Evolutionary conservation across 164 flowering plant genomes (phyloP), one percentile per base, ranked within the genome.

Genomic region (Vitis labrusca): DNA sequence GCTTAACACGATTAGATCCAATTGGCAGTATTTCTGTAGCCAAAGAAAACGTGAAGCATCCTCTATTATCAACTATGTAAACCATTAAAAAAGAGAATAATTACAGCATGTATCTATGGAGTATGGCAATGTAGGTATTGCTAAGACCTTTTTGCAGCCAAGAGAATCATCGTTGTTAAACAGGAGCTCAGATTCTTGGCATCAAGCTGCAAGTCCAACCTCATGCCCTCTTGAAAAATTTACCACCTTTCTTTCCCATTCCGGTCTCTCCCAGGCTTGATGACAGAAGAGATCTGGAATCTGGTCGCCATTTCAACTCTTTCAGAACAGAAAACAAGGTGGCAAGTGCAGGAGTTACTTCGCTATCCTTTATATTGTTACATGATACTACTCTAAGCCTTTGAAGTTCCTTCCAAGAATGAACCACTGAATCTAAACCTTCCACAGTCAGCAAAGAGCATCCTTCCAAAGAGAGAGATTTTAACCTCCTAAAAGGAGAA

Each of bases 221-320:
- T 81, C 84, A 76, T 59, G 72, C 79, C 81, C 79, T 82, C 76
- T 84, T 88, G 81, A 90, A 86, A 74, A 84, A 85, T 76, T 76
- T 88, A 72, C 83, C 76, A 32, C 92, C 91, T 80, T 78, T 85
- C 69, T 78, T 83, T 69, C 92, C 85, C 62, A 89, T 76, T 64
- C 85, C 89, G 29, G 86, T 83, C 44, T 88, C 97, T 10, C 63
- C 81, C 64, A 92, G 90, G 74, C 78, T 68, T 58, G 91, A 80
- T 57, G 85, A 79, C 49, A 93, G 87, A 65, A 85, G 82, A 61
- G 97, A 89, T 76, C 79, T 86, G 54, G 89, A 77, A 74, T 91
- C 99, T 50, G 98, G 96, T 48, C 86, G 79, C 99, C 99, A 96
- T 71, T 81, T 83, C 78, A 96, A 77, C 76, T 92, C 94, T 76